Base-by-base conservation (phyloP, 1,284 basidiomycete species). In the Pholiota adiposa region DNA sequence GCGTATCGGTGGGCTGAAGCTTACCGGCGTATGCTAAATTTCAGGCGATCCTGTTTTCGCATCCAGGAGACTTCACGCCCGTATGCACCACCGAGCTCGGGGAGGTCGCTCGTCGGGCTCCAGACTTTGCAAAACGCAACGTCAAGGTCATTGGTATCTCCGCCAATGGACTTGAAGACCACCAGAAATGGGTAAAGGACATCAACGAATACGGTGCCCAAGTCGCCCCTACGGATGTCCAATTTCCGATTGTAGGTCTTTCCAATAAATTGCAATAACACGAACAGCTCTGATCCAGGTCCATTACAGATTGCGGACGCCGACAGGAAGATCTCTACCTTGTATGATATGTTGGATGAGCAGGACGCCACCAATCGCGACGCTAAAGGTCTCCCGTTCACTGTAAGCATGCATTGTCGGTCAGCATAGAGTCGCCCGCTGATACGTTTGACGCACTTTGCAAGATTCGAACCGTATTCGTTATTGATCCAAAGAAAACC, bases 1-100 rank as follows among this genome's bases (percentile, higher is more conserved):
- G n/a, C n/a, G n/a, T n/a, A n/a, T n/a, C n/a, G n/a, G n/a, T n/a
- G n/a, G n/a, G n/a, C n/a, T 33, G 44, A 21, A 51, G 18, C 38
- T 41, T 54, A 29, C 23, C 19, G 58, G 34, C 18, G 34, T 46
- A 43, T 21, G 23, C n/a, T 49, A 48, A 46, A 40, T 34, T 16
- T 14, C 48, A 91, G 89, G 88, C 85, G 51, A 82, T 97, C 71
- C 81, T 97, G 61, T 97, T 97, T 84, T 95, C 92, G 34, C 97
- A 98, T 77, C 97, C 96, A 0, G 96, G 92, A 57, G 88, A 92
- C 72, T 89, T 90, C 71, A 91, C 89, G 27, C 90, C 90, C 50
- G 88, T 96, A 55, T 97, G 94, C 82, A 94, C 97, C 51, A 99
- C 97, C 53, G 97, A 99, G 81, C 89, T 99, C 54, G 96, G 94